These are phyloP conservation scores for Aeminium ludgeri DNA, from an alignment of 495 filamentous ascomycete genomes.

Conservation along the genomic window DNA sequence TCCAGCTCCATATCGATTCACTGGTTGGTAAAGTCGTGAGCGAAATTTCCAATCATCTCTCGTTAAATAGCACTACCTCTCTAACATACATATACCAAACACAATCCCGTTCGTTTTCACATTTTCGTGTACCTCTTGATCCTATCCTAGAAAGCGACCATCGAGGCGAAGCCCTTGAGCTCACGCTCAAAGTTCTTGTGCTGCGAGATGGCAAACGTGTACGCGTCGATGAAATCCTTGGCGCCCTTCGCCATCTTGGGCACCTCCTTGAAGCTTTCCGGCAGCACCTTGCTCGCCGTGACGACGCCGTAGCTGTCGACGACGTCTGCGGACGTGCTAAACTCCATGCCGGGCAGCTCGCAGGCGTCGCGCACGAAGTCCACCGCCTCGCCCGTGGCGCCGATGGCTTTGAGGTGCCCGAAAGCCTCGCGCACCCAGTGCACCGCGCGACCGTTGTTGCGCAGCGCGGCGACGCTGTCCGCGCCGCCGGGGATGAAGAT, in stretches of 20 bases:
- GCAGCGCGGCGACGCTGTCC: constrained; percentile 39
- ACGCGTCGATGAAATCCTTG: constrained; percentile 48
- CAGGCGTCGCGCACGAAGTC: constrained; percentile 43
- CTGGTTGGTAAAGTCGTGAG: no score
- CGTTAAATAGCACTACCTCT: no score
- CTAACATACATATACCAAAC: no score
- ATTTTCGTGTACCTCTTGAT: neutral
- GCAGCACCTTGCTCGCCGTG: constrained; percentile 35
- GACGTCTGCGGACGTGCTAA: constrained; percentile 33
- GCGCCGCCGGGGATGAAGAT: constrained; percentile 63
- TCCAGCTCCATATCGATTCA: no score
- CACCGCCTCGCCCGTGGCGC: constrained; percentile 54
- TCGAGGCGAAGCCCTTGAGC: constrained; percentile 41
- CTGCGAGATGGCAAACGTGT: constrained; percentile 44
- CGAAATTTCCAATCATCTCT: no score
- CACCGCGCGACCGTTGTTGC: constrained; percentile 57
- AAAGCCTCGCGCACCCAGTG: constrained; percentile 79
- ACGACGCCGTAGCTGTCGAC: constrained; percentile 57
- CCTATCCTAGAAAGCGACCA: constrained; percentile 22
- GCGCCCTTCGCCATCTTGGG: constrained; percentile 44
- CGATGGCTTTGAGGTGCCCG: constrained; percentile 63
- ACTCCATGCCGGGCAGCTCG: constrained; percentile 35
- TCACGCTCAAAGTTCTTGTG: constrained; percentile 59
- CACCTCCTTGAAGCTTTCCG: constrained; percentile 38
- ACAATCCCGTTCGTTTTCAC: no score